Base-by-base conservation (phyloP, 139 green algal genomes). In the Ettlia oleoabundans region DNA sequence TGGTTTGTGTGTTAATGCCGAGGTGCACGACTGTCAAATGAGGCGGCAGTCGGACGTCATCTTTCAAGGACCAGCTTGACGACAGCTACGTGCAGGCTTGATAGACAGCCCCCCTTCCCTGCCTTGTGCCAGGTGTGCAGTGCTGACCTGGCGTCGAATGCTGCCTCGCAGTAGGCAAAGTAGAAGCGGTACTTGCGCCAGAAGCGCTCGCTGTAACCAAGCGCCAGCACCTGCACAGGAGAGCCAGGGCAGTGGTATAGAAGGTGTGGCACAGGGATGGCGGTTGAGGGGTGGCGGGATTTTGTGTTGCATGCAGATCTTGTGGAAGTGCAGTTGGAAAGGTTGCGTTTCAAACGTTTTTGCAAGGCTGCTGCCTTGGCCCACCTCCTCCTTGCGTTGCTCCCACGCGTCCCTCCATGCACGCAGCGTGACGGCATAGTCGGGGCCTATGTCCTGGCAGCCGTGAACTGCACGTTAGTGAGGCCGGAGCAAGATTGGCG, bases 81-180 rank as follows among this genome's bases (percentile, higher is more conserved):
- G n/a, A n/a, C n/a, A n/a, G n/a, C n/a, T n/a, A n/a, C n/a, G n/a
- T n/a, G n/a, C n/a, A n/a, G n/a, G n/a, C n/a, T n/a, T n/a, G n/a
- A n/a, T n/a, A n/a, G n/a, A n/a, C n/a, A n/a, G n/a, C n/a, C n/a
- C n/a, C n/a, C n/a, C n/a, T n/a, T n/a, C n/a, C n/a, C n/a, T n/a
- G n/a, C n/a, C n/a, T n/a, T n/a, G n/a, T n/a, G n/a, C n/a, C n/a
- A n/a, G n/a, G n/a, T n/a, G n/a, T n/a, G n/a, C n/a, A n/a, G n/a
- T n/a, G n/a, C n/a, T n/a, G n/a, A 95, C 66, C 79, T 82, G 1
- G 88, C 87, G 64, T 97, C 93, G 85, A 98, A 98, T 21, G 86
- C 95, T 0, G 92, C 93, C 88, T 98, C 95, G 82, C 95, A 98
- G 89, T 97, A 98, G 0, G 91, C 95, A 88, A 98, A 98, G 86